A percentile compares a stretch with the other conserved stretches of the same genome.
Evolutionary conservation across 1,284 basidiomycete species (phyloP).

Genomic region (Ceratobasidium sp.): DNA sequence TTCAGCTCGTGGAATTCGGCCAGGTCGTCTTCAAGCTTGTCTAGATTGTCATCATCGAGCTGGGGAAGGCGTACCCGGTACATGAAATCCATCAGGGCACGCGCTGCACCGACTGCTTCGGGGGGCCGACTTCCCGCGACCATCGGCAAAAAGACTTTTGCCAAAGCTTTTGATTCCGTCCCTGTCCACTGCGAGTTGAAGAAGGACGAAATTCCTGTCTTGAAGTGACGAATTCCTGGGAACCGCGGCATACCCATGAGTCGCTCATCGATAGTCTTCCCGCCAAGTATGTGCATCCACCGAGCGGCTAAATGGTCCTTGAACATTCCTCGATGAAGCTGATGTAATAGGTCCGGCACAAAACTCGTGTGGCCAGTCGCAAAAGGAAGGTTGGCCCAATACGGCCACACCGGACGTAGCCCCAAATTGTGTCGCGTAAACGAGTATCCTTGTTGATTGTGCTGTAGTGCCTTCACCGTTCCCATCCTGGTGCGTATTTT

Average conservation of each 20-base stretch:
- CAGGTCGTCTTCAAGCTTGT: conserved; percentile 42
- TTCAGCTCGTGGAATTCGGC: conserved; percentile 48
- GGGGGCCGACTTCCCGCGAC: not conserved
- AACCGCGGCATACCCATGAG: conserved; percentile 28
- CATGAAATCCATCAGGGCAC: conserved; percentile 58
- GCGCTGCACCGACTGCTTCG: conserved; percentile 47
- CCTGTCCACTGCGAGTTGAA: conserved; percentile 40
- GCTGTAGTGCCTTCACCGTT: not conserved
- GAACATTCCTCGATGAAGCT: conserved; percentile 55
- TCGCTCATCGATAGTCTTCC: conserved; percentile 36
- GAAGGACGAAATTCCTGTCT: conserved; percentile 29
- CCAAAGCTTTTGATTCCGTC: conserved; percentile 38
- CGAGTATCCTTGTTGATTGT: not conserved
- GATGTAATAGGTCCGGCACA: conserved; percentile 55
- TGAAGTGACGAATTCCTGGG: conserved; percentile 24
- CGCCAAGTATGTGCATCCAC: conserved; percentile 40
- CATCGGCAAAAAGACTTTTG: conserved; percentile 24
- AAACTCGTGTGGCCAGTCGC: conserved; percentile 48
- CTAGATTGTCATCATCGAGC: conserved; percentile 21
- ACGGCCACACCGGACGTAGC: conserved; percentile 45
- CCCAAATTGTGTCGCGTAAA: not conserved
- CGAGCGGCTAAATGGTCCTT: conserved; percentile 51
- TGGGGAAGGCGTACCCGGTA: conserved; percentile 44
- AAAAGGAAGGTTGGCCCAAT: conserved; percentile 51
- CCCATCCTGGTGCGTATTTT: not conserved